Percentiles rank a stretch among this genome's conserved stretches.
Conservation (phyloP, 768 basidiomycete species). For the Amanita brunnescens region DNA sequence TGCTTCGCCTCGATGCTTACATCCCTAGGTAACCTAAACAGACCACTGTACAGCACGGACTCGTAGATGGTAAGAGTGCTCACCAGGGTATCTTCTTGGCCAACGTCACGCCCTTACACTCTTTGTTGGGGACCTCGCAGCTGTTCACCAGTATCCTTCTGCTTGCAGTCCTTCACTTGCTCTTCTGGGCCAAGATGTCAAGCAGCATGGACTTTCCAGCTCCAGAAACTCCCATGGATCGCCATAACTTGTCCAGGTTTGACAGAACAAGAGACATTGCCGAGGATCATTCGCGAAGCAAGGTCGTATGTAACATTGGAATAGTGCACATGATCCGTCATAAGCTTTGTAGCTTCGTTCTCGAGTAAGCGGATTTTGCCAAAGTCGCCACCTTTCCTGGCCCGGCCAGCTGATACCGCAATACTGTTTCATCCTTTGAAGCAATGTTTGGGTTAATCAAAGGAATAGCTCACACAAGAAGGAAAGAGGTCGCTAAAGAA, state of each 20-base stretch:
- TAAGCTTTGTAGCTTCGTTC: conserved; percentile 72
- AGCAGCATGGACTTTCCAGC: conserved; percentile 95
- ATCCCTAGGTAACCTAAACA: conserved; percentile 83
- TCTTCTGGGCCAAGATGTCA: conserved; percentile 89
- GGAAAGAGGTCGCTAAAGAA: conserved; percentile 23
- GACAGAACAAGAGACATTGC: conserved; percentile 72
- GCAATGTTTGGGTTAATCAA: not conserved
- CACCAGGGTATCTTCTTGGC: conserved; percentile 98
- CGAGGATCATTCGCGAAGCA: conserved; percentile 58
- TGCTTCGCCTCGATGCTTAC: conserved; percentile 97
- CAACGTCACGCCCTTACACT: conserved; percentile 88
- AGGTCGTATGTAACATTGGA: conserved; percentile 75
- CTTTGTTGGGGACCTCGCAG: conserved; percentile 56
- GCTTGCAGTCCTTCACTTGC: conserved; percentile 68
- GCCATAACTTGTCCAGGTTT: conserved; percentile 89
- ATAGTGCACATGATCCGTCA: conserved; percentile 94
- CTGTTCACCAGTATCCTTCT: conserved; percentile 86
- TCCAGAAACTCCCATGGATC: conserved; percentile 94
- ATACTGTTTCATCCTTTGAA: conserved; percentile 25
- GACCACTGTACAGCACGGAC: conserved; percentile 89
- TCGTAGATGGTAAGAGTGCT: conserved; percentile 97
- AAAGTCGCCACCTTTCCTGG: conserved; percentile 55
- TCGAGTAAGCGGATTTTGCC: conserved; percentile 73
- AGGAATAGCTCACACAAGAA: conserved; percentile 40
- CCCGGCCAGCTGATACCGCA: conserved; percentile 91